Conservation (phyloP, 164 flowering plant genomes). For the Magnolia officinalis region DNA sequence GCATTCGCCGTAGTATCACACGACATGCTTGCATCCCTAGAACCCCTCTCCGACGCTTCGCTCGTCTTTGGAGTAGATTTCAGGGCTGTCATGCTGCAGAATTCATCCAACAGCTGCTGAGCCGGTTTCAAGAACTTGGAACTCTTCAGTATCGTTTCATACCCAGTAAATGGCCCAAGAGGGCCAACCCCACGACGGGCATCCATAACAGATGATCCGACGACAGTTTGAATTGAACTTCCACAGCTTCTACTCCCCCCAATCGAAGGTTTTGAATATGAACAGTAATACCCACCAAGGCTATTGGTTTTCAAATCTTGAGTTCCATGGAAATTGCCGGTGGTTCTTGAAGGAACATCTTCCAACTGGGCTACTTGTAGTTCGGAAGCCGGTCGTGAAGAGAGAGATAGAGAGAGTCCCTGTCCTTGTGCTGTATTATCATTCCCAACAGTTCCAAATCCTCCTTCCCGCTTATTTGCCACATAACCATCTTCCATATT, state of each 20-base stretch:
- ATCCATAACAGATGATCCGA: slow-evolving; percentile 17
- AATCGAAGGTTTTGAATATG: slow-evolving; percentile 15
- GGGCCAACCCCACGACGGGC: slow-evolving; percentile 50
- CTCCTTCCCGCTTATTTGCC: slow-evolving; percentile 12
- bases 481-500: slow-evolving; percentile 22
- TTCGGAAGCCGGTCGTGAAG: slow-evolving; percentile 33
- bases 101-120: slow-evolving; percentile 60
- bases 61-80: slow-evolving; percentile 5
- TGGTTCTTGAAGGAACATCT: slow-evolving; percentile 17
- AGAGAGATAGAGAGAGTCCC: slow-evolving; percentile 42
- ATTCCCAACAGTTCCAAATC: slow-evolving; percentile 11
- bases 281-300: slow-evolving; percentile 7
- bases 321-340: slow-evolving; percentile 17
- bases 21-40: slow-evolving; percentile 26
- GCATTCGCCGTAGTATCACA: slow-evolving; percentile 14
- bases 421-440: slow-evolving; percentile 31
- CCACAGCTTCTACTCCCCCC: slow-evolving; percentile 22
- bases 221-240: slow-evolving; percentile 28
- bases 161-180: slow-evolving; percentile 94
- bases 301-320: slow-evolving; percentile 19
- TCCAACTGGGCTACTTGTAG: slow-evolving; percentile 24
- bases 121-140: slow-evolving; percentile 79
- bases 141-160: slow-evolving; percentile 66
- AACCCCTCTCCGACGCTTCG: slow-evolving; percentile 24
- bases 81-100: slow-evolving; percentile 27